phyloP scores from a whole-genome alignment of 106 monocot species.

The Agapanthus africanus region DNA sequence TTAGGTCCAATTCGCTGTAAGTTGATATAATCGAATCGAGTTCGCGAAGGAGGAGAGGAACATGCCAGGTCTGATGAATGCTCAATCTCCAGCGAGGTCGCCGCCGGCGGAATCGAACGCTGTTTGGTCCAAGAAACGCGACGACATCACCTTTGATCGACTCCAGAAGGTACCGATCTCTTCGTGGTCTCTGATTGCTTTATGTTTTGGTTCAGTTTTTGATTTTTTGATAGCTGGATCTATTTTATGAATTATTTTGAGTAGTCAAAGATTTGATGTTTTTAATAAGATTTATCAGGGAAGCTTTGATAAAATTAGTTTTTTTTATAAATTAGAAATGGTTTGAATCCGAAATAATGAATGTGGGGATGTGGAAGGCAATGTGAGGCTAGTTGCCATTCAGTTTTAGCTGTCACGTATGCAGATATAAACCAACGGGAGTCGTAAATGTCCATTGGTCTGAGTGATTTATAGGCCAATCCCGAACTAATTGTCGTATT shows the following conservation, averaged over 20 bases:
- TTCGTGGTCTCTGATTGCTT: background rate
- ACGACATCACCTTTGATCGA: constrained; percentile 66
- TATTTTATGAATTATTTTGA: background rate
- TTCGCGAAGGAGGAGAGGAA: too few species aligned
- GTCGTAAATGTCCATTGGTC: background rate
- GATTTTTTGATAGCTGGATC: background rate
- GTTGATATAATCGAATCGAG: too few species aligned
- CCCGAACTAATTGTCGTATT: background rate
- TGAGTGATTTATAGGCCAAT: background rate
- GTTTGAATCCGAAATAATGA: background rate
- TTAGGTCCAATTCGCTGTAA: too few species aligned
- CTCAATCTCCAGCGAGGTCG: too few species aligned
- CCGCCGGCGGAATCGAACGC: constrained; percentile 24
- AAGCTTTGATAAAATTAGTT: background rate
- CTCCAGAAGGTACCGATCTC: constrained; percentile 63
- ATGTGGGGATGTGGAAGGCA: background rate
- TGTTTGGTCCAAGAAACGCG: constrained; percentile 72
- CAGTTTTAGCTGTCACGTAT: background rate
- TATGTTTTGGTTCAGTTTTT: background rate
- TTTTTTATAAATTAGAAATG: background rate
- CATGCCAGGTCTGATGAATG: too few species aligned
- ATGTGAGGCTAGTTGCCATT: background rate
- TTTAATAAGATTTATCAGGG: background rate
- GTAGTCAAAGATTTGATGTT: background rate
- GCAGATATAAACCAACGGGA: too few species aligned